These are phyloP conservation scores for Nannochloropsis gaditana DNA, from an alignment of 108 stramenopile species.

Conservation along the genomic window DNA sequence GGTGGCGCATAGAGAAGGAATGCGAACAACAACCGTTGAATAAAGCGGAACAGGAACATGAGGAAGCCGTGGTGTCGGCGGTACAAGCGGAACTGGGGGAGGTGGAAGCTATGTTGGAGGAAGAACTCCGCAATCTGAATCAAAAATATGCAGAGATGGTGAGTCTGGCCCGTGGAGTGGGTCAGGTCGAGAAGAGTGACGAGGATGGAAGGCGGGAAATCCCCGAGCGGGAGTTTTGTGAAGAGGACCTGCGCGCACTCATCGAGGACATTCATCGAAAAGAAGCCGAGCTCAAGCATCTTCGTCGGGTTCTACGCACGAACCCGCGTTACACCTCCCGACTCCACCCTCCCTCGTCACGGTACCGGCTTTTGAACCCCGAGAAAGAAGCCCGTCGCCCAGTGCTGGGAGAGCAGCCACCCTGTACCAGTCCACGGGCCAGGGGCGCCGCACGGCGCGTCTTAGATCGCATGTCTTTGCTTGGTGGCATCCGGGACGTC, in stretches of 20 bases:
- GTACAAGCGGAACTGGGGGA: not conserved
- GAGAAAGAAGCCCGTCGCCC: too few relatives aligned
- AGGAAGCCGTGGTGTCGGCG: not conserved
- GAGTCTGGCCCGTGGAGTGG: not conserved
- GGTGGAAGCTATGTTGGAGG: not conserved
- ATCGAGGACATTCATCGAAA: not conserved
- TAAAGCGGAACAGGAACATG: not conserved
- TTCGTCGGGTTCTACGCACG: not conserved
- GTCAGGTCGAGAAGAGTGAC: not conserved
- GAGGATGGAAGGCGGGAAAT: not conserved
- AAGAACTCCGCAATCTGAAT: not conserved
- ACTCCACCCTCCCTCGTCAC: not conserved
- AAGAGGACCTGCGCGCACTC: not conserved
- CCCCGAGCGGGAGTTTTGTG: not conserved
- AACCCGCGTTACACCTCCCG: not conserved
- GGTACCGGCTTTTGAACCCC: not conserved
- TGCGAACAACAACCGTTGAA: not conserved
- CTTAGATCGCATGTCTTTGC: not conserved
- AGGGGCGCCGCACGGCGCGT: not conserved
- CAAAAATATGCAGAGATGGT: not conserved
- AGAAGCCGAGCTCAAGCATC: not conserved
- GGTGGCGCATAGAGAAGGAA: not conserved
- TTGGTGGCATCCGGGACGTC: not conserved
- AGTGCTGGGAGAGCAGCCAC: not conserved
- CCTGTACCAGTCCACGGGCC: not conserved